Evolutionary conservation across 1,139 yeast genomes (phyloP).

Genomic region (Yamadazyma songkhlaensis): DNA sequence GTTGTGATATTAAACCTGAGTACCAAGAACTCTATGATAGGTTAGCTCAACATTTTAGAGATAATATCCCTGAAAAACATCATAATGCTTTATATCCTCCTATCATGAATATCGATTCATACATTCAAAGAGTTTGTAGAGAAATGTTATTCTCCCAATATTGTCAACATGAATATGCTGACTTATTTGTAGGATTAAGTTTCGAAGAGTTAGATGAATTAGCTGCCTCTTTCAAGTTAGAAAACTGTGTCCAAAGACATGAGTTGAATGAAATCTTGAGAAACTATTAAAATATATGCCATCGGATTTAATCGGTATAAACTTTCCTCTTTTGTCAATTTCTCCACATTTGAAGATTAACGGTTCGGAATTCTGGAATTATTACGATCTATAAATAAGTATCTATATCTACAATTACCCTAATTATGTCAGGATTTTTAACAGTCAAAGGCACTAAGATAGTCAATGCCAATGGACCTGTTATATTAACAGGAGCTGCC

Average conservation of each 20-base stretch:
- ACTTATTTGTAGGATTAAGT: slow-evolving; percentile 30
- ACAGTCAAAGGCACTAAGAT: slow-evolving; percentile 34
- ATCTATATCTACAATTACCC: too few relatives aligned
- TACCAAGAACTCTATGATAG: slow-evolving; percentile 26
- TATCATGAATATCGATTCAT: slow-evolving; percentile 29
- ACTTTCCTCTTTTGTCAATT: not conserved
- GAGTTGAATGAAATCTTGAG: slow-evolving; percentile 31
- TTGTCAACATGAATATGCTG: slow-evolving; percentile 38
- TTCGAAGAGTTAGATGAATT: slow-evolving; percentile 41
- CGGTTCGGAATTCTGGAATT: too few relatives aligned
- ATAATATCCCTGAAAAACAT: slow-evolving; percentile 27
- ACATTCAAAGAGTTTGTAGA: slow-evolving; percentile 31
- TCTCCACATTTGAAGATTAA: slow-evolving; percentile 1
- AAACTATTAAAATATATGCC: slow-evolving; percentile 14
- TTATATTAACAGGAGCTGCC: slow-evolving; percentile 39
- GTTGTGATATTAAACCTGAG: slow-evolving; percentile 36
- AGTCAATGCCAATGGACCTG: slow-evolving; percentile 32
- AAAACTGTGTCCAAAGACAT: slow-evolving; percentile 33
- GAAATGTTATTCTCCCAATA: slow-evolving; percentile 37
- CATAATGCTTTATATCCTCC: slow-evolving; percentile 31
- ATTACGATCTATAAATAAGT: too few relatives aligned
- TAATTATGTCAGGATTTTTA: slow-evolving; percentile 17
- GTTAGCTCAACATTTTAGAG: slow-evolving; percentile 27
- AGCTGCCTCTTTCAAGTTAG: slow-evolving; percentile 43
- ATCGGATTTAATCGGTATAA: too few relatives aligned